A percentile compares a stretch with the other conserved stretches of the same genome.
These are phyloP conservation scores for Solanum infundibuliforme DNA, from an alignment of 257 asterid species.

Conservation along the genomic window DNA sequence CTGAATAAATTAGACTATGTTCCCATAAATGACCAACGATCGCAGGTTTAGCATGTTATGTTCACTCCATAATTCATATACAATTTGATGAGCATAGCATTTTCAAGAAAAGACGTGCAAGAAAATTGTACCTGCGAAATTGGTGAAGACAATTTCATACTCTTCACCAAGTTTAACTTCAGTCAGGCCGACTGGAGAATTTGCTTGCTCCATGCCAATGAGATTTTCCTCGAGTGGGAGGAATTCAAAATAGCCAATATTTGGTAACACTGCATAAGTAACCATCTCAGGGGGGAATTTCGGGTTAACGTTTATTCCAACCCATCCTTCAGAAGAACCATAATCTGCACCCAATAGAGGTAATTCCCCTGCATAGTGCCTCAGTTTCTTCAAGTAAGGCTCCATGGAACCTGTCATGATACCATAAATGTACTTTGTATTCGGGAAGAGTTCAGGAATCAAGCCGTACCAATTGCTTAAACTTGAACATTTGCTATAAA, in stretches of 20 bases:
- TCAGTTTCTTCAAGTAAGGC: slow-evolving; percentile 1
- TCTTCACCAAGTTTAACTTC: slow-evolving; percentile 12
- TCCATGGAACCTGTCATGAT: not conserved
- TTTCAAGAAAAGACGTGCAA: not conserved
- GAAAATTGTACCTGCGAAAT: slow-evolving; percentile 7
- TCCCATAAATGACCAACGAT: not conserved
- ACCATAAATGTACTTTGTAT: slow-evolving; percentile 15
- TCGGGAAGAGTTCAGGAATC: slow-evolving; percentile 32
- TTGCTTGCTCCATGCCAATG: not conserved
- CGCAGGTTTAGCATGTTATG: not conserved
- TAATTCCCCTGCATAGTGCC: slow-evolving; percentile 2
- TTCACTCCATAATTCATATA: not conserved
- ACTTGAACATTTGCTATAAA: slow-evolving; percentile 11
- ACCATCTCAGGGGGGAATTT: slow-evolving; percentile 21
- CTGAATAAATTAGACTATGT: not conserved
- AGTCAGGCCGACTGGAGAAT: slow-evolving; percentile 9
- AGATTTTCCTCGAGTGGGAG: not conserved
- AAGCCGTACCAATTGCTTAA: slow-evolving; percentile 23
- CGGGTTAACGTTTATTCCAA: not conserved
- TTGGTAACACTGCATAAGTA: slow-evolving; percentile 32
- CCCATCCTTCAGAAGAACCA: slow-evolving; percentile 13
- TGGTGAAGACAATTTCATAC: slow-evolving; percentile 27
- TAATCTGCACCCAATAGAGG: slow-evolving; percentile 26
- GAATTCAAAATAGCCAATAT: slow-evolving; percentile 33
- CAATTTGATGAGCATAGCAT: not conserved